Percentiles rank a stretch among this genome's conserved stretches.
phyloP scores from a whole-genome alignment of 371 early-diverging fungal species.

The Rhizopus delemar region DNA sequence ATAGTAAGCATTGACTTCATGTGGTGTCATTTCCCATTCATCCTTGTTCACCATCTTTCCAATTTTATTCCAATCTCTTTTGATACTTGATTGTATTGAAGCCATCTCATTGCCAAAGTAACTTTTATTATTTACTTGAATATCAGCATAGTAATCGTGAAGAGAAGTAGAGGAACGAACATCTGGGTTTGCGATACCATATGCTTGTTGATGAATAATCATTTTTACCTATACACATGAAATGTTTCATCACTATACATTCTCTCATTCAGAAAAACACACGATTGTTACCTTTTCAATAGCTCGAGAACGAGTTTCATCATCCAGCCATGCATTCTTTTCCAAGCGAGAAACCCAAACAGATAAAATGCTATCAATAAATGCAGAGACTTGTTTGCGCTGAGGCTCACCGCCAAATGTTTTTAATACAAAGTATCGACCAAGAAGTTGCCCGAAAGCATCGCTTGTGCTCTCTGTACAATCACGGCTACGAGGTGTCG shows the following conservation, averaged over 20 bases:
- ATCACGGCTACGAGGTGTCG: conserved; percentile 43
- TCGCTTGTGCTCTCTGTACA: conserved; percentile 47
- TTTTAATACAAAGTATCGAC: conserved; percentile 55
- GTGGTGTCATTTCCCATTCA: conserved; percentile 60
- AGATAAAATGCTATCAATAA: conserved; percentile 36
- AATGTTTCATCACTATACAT: background rate
- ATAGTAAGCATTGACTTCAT: conserved; percentile 67
- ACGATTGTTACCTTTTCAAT: conserved; percentile 43
- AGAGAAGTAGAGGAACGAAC: conserved; percentile 46
- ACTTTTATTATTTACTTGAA: conserved; percentile 28
- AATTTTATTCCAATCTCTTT: conserved; percentile 28
- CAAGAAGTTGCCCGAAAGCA: conserved; percentile 52
- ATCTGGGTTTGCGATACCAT: conserved; percentile 51
- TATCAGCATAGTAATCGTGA: conserved; percentile 40
- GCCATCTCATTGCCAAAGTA: conserved; percentile 51
- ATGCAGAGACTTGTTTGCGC: conserved; percentile 24
- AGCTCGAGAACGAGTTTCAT: conserved; percentile 46
- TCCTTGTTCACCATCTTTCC: conserved; percentile 48
- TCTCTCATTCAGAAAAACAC: background rate
- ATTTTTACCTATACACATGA: conserved; percentile 16
- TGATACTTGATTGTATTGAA: conserved; percentile 21
- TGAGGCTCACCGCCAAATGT: conserved; percentile 45
- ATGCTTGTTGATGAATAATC: conserved; percentile 52
- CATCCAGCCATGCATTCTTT: conserved; percentile 56
- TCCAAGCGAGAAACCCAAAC: conserved; percentile 43